phyloP scores from a whole-genome alignment of 1,284 basidiomycete species.

The Sanghuangporus weigelae region DNA sequence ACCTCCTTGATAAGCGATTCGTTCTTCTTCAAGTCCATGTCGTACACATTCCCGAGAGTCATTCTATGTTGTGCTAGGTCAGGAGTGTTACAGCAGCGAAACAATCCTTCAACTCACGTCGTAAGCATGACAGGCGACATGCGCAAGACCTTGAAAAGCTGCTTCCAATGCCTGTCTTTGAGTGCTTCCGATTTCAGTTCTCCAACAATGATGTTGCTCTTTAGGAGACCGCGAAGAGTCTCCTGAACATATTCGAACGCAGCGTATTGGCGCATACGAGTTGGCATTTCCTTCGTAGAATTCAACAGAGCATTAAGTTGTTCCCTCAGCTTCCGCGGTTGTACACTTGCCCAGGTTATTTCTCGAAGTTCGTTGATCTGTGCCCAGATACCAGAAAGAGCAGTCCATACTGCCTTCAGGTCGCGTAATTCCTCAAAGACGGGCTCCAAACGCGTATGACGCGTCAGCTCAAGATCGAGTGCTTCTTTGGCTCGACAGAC shows the following conservation, averaged over 20 bases:
- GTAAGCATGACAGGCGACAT: constrained; percentile 61
- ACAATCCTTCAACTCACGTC: constrained; percentile 43
- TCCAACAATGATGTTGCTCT: constrained; percentile 83
- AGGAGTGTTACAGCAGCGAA: background rate
- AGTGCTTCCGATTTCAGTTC: constrained; percentile 97
- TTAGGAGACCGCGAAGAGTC: constrained; percentile 77
- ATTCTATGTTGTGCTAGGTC: constrained; percentile 47
- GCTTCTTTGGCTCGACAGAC: constrained; percentile 96
- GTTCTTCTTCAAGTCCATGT: constrained; percentile 93
- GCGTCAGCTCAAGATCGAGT: constrained; percentile 86
- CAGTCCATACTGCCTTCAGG: constrained; percentile 98
- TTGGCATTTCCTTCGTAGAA: constrained; percentile 98
- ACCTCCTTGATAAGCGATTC: constrained; percentile 90
- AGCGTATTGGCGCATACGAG: constrained; percentile 97
- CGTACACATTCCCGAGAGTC: constrained; percentile 96
- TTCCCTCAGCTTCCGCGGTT: constrained; percentile 92
- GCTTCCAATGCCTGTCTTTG: constrained; percentile 98
- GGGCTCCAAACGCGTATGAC: constrained; percentile 88
- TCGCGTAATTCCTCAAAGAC: constrained; percentile 94
- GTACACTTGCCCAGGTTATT: constrained; percentile 86
- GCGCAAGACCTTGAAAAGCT: constrained; percentile 89
- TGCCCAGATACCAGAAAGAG: constrained; percentile 94
- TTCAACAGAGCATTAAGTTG: constrained; percentile 85
- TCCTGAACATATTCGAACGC: constrained; percentile 99
- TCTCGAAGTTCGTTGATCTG: constrained; percentile 90